Evolutionary conservation across 2,329 filamentous ascomycete genomes (phyloP), one percentile per base, ranked within the genome.

Genomic region (Ophiostoma sp.): DNA sequence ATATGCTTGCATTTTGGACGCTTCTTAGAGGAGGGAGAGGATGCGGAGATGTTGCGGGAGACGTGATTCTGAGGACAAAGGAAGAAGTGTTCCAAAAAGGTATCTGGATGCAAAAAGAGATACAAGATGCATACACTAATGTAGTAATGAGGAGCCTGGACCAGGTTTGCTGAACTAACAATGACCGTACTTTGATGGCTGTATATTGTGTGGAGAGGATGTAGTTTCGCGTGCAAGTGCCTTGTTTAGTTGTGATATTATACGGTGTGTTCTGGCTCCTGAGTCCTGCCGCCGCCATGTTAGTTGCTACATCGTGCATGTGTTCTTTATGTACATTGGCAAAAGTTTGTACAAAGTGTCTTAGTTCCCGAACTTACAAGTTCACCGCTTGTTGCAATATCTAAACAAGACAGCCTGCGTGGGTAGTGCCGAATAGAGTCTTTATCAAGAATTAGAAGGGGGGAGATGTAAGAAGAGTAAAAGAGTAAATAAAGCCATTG

Each of bases 321-420:
- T 1, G 13, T 65, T 65, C 33, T 65, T 39, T 65, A 39, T 65
- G 23, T 65, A 65, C 33, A 65, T 15, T 6, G 17, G 8, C 20
- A 1, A 17, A 8, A 7, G 57, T 39, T 23, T 39, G 8, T 35
- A 23, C 7, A 31, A 65, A 65, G 41, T 68, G 67, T 62, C 33
- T 69, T 27, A 13, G 60, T n/a, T 8, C 11, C 7, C 20, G 10
- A 35, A 60, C 68, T 27, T 60, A 31, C 41, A 65, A 65, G 64
- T 67, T 60, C 62, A 70, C 68, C 68, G 68, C 68, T 35, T 60
- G 48, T 70, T 67, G 48, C 10, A 7, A 17, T 23, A 48, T 57
- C 27, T 20, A 33, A 64, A 13, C 2, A 7, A 64, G 33, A 15
- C 31, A 2, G 60, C 7, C 20, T 48, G 44, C 20, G 44, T 48